Evolutionary conservation across 2,329 filamentous ascomycete species (phyloP).

Genomic region (Curvularia hawaiiensis): DNA sequence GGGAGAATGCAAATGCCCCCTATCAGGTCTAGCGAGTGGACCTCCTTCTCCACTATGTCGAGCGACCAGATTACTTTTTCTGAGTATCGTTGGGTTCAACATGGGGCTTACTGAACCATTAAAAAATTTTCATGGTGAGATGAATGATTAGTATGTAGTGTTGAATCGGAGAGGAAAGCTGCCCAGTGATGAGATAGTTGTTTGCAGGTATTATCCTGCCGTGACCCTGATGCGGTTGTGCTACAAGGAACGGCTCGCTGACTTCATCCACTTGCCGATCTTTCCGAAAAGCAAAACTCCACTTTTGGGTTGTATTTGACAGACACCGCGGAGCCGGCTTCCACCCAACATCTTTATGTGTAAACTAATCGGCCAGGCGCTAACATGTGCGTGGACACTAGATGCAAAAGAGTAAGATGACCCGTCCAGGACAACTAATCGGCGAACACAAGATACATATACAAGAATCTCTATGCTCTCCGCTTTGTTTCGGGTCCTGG

Average conservation of each 20-base stretch:
- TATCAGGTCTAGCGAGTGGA: constrained; percentile 6
- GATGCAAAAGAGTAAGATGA: background rate
- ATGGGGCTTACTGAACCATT: background rate
- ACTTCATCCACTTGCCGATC: constrained; percentile 5
- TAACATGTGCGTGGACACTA: background rate
- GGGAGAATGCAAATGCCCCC: constrained; percentile 7
- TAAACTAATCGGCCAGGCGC: constrained; percentile 5
- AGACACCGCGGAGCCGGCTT: constrained; percentile 1
- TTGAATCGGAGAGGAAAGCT: background rate
- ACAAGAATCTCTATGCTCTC: constrained; percentile 8
- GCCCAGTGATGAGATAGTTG: background rate
- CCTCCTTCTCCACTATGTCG: background rate
- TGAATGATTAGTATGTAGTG: background rate
- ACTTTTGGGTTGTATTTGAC: constrained; percentile 4
- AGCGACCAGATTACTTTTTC: background rate
- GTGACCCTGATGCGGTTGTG: constrained; percentile 3
- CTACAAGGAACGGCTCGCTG: constrained; percentile 8
- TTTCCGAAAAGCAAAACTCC: constrained; percentile 11
- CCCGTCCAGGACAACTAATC: background rate
- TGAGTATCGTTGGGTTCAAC: background rate
- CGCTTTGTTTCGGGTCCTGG: constrained; percentile 1
- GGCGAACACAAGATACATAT: constrained; percentile 10
- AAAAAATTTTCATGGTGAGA: background rate
- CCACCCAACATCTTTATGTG: background rate
- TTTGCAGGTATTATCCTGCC: background rate